A percentile compares a stretch with the other conserved stretches of the same genome.
phyloP scores from a whole-genome alignment of 768 basidiomycete genomes.

The Rhizopogon salebrosus region DNA sequence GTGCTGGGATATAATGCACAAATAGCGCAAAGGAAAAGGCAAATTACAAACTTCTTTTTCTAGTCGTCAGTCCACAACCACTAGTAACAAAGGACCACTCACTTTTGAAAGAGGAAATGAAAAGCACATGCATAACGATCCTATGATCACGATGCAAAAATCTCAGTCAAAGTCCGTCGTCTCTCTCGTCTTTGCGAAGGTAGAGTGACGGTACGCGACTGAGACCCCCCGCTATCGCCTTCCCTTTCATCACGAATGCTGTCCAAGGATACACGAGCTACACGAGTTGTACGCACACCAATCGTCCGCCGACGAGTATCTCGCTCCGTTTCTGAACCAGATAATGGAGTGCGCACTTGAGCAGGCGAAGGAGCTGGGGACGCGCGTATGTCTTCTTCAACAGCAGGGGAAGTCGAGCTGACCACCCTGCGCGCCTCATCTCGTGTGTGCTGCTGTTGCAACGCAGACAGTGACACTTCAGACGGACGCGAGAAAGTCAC shows the following conservation, averaged over 20 bases:
- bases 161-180: slow-evolving; percentile 48
- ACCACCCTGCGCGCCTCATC: slow-evolving; percentile 32
- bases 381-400: slow-evolving; percentile 16
- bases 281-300: slow-evolving; percentile 32
- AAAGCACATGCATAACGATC: slow-evolving; percentile 4
- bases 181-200: slow-evolving; percentile 34
- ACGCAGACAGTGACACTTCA: slow-evolving; percentile 46
- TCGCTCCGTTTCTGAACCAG: slow-evolving; percentile 49
- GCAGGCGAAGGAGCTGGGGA: slow-evolving; percentile 10
- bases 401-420: slow-evolving; percentile 24
- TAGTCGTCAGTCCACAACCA: neutral
- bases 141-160: slow-evolving; percentile 27
- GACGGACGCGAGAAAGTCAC: slow-evolving; percentile 66
- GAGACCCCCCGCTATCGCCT: slow-evolving; percentile 34
- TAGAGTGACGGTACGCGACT: slow-evolving; percentile 33
- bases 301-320: slow-evolving; percentile 35
- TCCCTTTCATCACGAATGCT: slow-evolving; percentile 24
- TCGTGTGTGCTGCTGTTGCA: slow-evolving; percentile 48
- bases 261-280: slow-evolving; percentile 44
- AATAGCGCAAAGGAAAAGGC: slow-evolving; percentile 7
- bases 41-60: slow-evolving; percentile 14
- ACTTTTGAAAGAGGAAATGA: slow-evolving; percentile 13
- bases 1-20: slow-evolving; percentile 22
- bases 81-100: neutral
- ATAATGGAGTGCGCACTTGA: slow-evolving; percentile 27